Percentiles rank a stretch among this genome's conserved stretches.
phyloP scores from a whole-genome alignment of 495 filamentous ascomycete genomes.

The Pyronema omphalodes region DNA sequence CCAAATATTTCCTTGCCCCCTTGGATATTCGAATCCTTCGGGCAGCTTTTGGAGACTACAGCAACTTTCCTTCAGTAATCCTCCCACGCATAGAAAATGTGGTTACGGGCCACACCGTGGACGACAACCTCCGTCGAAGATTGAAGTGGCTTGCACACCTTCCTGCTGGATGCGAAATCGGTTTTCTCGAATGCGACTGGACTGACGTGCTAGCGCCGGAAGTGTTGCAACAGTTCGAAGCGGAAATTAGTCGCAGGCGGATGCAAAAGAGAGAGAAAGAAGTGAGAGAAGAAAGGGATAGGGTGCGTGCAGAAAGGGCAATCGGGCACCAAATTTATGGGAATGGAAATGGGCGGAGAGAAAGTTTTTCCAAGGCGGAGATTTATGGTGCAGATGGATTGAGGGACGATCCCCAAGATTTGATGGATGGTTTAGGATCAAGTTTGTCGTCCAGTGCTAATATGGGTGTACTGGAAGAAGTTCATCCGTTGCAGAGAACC shows the following conservation, averaged over 20 bases:
- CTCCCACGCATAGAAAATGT: constrained; percentile 84
- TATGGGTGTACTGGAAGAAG: no score
- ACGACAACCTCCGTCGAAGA: constrained; percentile 70
- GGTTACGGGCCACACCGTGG: constrained; percentile 74
- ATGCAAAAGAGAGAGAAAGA: constrained; percentile 77
- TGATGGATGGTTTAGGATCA: no score
- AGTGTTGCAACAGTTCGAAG: constrained; percentile 50
- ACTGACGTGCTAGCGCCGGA: constrained; percentile 67
- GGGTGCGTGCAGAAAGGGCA: constrained; percentile 55
- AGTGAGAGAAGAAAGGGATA: constrained; percentile 71
- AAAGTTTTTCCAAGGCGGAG: neutral
- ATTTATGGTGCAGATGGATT: no score
- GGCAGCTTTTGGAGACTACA: constrained; percentile 69
- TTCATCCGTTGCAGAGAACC: neutral
- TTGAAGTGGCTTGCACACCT: constrained; percentile 84
- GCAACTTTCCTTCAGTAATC: constrained; percentile 69
- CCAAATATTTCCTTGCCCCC: constrained; percentile 82
- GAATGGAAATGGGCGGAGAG: constrained; percentile 17
- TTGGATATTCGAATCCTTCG: constrained; percentile 92
- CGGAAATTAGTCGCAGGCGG: constrained; percentile 60
- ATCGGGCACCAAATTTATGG: constrained; percentile 40
- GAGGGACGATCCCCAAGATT: no score
- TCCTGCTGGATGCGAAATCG: constrained; percentile 81
- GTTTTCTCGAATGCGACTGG: constrained; percentile 94
- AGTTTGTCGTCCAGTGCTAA: no score